Evolutionary conservation across 2,329 filamentous ascomycete genomes (phyloP).

Genomic region (Metarhizium brunneum): DNA sequence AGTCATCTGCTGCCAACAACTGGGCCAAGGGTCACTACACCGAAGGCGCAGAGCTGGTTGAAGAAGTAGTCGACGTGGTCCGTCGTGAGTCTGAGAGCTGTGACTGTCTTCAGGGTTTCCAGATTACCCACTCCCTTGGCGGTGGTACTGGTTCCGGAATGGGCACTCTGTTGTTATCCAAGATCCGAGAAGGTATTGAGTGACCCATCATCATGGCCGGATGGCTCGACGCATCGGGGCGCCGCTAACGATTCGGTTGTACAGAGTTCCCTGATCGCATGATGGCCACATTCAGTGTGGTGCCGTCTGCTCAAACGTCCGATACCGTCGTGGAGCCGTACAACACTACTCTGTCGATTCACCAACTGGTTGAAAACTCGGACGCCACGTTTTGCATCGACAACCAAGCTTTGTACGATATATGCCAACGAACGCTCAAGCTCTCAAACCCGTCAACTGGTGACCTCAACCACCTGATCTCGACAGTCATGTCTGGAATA

Average conservation of each 20-base stretch:
- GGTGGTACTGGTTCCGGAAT: slow-evolving; percentile 99
- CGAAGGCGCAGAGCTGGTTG: slow-evolving; percentile 95
- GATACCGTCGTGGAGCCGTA: slow-evolving; percentile 99
- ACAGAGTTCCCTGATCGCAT: slow-evolving; percentile 95
- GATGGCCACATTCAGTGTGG: slow-evolving; percentile 99
- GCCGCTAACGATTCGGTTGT: background rate
- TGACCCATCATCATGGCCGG: background rate
- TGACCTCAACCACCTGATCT: slow-evolving; percentile 98
- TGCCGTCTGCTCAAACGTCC: slow-evolving; percentile 97
- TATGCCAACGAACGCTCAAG: slow-evolving; percentile 99
- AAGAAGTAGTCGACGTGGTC: slow-evolving; percentile 95
- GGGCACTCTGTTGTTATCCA: slow-evolving; percentile 98
- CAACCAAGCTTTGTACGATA: slow-evolving; percentile 99
- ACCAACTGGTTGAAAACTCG: slow-evolving; percentile 99
- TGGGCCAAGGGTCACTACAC: slow-evolving; percentile 99
- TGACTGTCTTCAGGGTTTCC: slow-evolving; percentile 98
- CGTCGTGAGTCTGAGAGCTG: slow-evolving; percentile 97
- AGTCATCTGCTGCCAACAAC: slow-evolving; percentile 99
- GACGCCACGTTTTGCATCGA: slow-evolving; percentile 99
- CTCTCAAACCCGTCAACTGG: slow-evolving; percentile 96
- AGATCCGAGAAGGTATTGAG: slow-evolving; percentile 70
- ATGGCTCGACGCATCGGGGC: background rate
- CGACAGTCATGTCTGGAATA: slow-evolving; percentile 98
- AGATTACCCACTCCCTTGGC: slow-evolving; percentile 99
- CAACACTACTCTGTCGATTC: slow-evolving; percentile 97